Evolutionary conservation across 2,329 filamentous ascomycete species (phyloP).

Genomic region (Diaporthe vexans): DNA sequence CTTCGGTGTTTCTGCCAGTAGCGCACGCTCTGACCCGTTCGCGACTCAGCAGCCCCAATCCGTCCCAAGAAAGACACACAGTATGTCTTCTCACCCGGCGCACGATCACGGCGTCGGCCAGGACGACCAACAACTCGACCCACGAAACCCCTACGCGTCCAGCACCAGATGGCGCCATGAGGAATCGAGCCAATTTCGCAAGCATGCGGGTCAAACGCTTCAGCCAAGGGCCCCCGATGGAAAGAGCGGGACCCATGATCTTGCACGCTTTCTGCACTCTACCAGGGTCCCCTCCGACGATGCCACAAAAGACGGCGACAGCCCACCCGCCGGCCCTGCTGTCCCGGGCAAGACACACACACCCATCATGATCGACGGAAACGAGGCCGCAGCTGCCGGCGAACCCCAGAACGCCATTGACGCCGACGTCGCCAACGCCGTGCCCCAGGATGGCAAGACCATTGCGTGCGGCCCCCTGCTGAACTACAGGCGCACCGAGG

Average conservation of each 20-base stretch:
- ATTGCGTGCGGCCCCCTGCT: constrained; percentile 80
- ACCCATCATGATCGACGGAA: constrained; percentile 64
- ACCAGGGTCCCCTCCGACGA: constrained; percentile 62
- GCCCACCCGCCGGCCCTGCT: constrained; percentile 37
- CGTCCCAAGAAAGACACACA: neutral
- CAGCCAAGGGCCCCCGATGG: constrained; percentile 53
- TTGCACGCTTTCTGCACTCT: constrained; percentile 70
- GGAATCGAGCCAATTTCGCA: constrained; percentile 70
- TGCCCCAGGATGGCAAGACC: constrained; percentile 64
- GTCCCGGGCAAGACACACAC: constrained; percentile 51
- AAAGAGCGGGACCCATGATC: constrained; percentile 61
- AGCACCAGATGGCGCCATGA: constrained; percentile 73
- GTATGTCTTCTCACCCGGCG: constrained; percentile 39
- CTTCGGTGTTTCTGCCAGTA: constrained; percentile 26
- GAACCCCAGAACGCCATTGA: constrained; percentile 39
- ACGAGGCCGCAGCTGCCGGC: constrained; percentile 50
- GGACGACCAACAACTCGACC: constrained; percentile 49
- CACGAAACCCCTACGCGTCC: constrained; percentile 69
- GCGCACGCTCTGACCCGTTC: constrained; percentile 27
- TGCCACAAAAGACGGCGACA: constrained; percentile 34
- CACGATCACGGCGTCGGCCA: constrained; percentile 37
- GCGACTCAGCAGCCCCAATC: constrained; percentile 28
- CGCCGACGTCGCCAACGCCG: constrained; percentile 41
- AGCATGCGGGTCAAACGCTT: constrained; percentile 57
- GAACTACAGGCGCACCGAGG: constrained; percentile 83